phyloP scores from a whole-genome alignment of 2,329 filamentous ascomycete species.

The Trichophyton equinum region DNA sequence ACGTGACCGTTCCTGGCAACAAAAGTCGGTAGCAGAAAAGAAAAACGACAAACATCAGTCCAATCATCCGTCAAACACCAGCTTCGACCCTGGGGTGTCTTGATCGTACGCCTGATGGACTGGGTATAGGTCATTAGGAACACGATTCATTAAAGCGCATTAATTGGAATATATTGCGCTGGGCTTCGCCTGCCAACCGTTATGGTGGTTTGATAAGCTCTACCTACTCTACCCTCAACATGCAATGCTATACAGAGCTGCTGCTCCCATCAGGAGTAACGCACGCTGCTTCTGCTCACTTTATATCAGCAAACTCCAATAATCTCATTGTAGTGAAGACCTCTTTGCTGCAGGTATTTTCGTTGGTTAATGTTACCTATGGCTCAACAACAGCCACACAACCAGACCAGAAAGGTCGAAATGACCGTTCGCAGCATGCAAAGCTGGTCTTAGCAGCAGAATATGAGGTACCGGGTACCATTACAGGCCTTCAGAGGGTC shows the following conservation, averaged over 20 bases:
- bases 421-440: conserved; percentile 53
- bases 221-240: conserved; percentile 29
- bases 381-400: conserved; percentile 24
- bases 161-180: not conserved
- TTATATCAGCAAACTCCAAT: conserved; percentile 60
- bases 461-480: conserved; percentile 67
- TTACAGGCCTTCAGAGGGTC: conserved; percentile 70
- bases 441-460: conserved; percentile 79
- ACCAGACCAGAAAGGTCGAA: conserved; percentile 43
- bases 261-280: conserved; percentile 88
- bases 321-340: conserved; percentile 89
- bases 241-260: conserved; percentile 98
- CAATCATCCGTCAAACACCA: not conserved
- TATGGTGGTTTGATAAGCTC: not conserved
- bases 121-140: not conserved
- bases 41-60: not conserved
- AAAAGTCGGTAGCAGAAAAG: not conserved
- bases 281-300: conserved; percentile 67
- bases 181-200: not conserved
- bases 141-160: not conserved
- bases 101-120: not conserved
- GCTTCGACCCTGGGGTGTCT: not conserved
- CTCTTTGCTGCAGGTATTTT: conserved; percentile 84
- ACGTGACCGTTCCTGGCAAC: not conserved
- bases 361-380: conserved; percentile 47